Conservation (phyloP, 2,329 filamentous ascomycete genomes). For the Trichoderma koningii region DNA sequence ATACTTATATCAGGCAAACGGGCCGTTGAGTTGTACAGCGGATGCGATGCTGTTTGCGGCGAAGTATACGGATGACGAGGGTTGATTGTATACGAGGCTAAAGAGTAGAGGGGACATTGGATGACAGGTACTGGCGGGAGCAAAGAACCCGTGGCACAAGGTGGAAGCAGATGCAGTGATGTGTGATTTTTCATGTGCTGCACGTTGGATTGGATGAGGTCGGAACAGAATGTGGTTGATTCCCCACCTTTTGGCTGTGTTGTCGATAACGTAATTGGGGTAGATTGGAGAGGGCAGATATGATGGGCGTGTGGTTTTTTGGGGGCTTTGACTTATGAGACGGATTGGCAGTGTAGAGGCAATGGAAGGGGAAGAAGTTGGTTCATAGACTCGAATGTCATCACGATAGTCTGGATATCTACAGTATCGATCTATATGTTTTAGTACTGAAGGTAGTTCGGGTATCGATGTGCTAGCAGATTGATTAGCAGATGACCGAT, state of each 20-base stretch:
- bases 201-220: neutral
- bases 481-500: too few relatives aligned
- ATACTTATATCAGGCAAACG: slow-evolving; percentile 2
- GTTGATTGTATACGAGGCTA: neutral
- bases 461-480: too few relatives aligned
- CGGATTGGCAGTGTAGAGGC: too few relatives aligned
- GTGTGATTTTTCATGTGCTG: neutral
- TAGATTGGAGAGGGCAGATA: neutral
- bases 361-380: too few relatives aligned
- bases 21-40: neutral
- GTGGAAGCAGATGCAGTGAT: too few relatives aligned
- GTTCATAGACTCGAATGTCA: too few relatives aligned
- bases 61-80: neutral
- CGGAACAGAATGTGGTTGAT: neutral
- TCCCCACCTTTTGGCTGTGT: neutral
- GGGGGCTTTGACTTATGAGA: too few relatives aligned
- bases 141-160: neutral
- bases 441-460: too few relatives aligned
- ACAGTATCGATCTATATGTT: too few relatives aligned
- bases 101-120: neutral
- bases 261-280: neutral
- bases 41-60: neutral
- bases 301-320: too few relatives aligned
- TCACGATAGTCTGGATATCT: too few relatives aligned
- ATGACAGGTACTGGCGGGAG: neutral